phyloP scores from a whole-genome alignment of 768 basidiomycete species.

The Lactifluus volemus region DNA sequence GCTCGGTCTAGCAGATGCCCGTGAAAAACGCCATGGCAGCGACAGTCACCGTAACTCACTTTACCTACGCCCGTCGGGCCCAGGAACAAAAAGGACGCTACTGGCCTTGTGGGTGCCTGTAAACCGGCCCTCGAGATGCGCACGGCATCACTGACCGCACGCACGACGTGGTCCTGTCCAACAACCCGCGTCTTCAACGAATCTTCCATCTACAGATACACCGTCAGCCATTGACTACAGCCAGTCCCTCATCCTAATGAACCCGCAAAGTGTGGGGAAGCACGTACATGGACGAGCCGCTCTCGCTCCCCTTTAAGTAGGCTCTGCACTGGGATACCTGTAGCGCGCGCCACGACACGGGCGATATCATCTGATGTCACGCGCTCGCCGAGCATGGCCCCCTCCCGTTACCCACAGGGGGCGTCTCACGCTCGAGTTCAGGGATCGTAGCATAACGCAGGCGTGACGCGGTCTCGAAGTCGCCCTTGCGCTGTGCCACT shows the following conservation, averaged over 20 bases:
- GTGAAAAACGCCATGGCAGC: not conserved
- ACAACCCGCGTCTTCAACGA: slow-evolving; percentile 65
- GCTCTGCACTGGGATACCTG: slow-evolving; percentile 86
- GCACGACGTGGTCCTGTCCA: slow-evolving; percentile 85
- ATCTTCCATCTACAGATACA: slow-evolving; percentile 69
- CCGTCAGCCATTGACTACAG: not conserved
- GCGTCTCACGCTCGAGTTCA: slow-evolving; percentile 64
- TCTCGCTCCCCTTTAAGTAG: slow-evolving; percentile 84
- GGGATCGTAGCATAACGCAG: slow-evolving; percentile 82
- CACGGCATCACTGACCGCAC: slow-evolving; percentile 82
- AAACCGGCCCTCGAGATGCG: slow-evolving; percentile 88
- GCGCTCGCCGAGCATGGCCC: slow-evolving; percentile 71
- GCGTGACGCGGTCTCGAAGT: slow-evolving; percentile 76
- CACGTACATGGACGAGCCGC: slow-evolving; percentile 74
- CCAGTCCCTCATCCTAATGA: not conserved
- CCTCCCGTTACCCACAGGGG: slow-evolving; percentile 41
- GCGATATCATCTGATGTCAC: slow-evolving; percentile 88
- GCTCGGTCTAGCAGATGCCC: slow-evolving; percentile 52
- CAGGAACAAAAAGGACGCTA: slow-evolving; percentile 88
- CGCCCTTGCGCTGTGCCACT: slow-evolving; percentile 82
- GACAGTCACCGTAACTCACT: slow-evolving; percentile 27
- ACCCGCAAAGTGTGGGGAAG: not conserved
- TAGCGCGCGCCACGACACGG: slow-evolving; percentile 78
- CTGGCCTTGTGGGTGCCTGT: slow-evolving; percentile 80
- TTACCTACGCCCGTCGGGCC: slow-evolving; percentile 87